Base-by-base conservation (phyloP, 305 asterid species). In the Lippia alba region DNA sequence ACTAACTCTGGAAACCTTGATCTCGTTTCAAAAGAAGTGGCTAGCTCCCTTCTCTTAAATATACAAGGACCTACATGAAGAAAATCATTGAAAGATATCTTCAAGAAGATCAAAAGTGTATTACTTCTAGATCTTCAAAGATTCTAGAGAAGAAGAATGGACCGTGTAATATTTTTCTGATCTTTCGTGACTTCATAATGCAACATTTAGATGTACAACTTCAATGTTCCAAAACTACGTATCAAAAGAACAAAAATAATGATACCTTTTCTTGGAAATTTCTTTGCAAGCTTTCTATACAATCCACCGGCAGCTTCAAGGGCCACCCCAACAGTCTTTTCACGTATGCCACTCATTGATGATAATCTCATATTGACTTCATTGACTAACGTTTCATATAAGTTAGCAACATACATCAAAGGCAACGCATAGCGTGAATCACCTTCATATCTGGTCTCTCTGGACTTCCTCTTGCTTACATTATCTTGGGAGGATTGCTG, bases 231-330 rank as follows among this genome's bases (percentile, higher is more conserved):
- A 55, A 55, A 56, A 40, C 30, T 78, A 56, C 61, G 15, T 57
- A 53, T 16, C 55, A 60, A 71, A 64, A 59, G 24, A 59, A 70
- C 16, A 36, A 62, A 62, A 18, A 3, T 32, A 68, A 63, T 51
- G 53, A 71, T 78, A 94, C 99, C 98, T 91, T 91, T 89, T 72
- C 85, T 81, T 0, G 99, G 99, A 82, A 87, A 94, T 74, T 91
- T 94, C 78, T 89, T 90, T 2, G 94, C 90, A 62, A 91, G 97
- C 86, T 90, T 91, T 78, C 99, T 84, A 67, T 94, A 94, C 84
- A 94, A 81, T 56, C 98, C 99, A 79, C 99, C 99, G 66, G 99
- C 87, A 44, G 98, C 99, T 89, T 94, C 99, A 76, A 94, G 98
- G 80, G 97, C 97, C 69, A 91, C 96, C 14, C 97, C 97, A 45